Base-by-base conservation (phyloP, 257 asterid species). In the Buddleja alternifolia region DNA sequence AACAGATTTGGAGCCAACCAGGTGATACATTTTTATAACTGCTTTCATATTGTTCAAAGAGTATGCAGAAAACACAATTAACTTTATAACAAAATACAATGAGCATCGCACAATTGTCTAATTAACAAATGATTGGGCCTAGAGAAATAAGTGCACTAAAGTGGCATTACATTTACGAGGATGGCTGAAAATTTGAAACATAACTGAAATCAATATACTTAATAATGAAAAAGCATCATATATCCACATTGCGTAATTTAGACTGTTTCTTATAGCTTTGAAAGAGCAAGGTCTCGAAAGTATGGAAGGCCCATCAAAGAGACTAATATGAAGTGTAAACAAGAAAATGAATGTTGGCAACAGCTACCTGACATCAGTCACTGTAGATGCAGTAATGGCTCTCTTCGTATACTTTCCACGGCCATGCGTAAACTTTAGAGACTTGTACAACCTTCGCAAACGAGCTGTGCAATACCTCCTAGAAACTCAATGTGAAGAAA, bases 401-500 rank as follows among this genome's bases (percentile, higher is more conserved):
- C 76, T 85, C 81, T 93, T 93, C 12, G 88, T 84, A 75, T 90
- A 93, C 72, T 87, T 90, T 46, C 95, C 94, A 64, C 97, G 97
- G 57, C 99, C 99, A 75, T 93, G 99, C 10, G 95, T 93, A 73
- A 93, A 89, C 73, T 93, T 93, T 84, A 93, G 81, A 6, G 97
- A 94, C 83, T 91, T 94, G 73, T 94, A 90, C 81, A 94, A 75
- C 75, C 99, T 87, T 76, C 96, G 76, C 79, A 94, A 62, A 57
- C 99, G 85, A 64, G 97, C 97, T 14, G 89, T 87, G 83, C 97
- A 94, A 72, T 94, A 94, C 83, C 96, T 84, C 96, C 99, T 94
- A 77, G 42, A 25, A 63, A 60, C 68, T 52, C 77, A 66, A 66
- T 34, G 52, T 24, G 17, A 63, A 36, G 19, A 65, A 66, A 12